Conservation (phyloP, 495 filamentous ascomycete species). For the Hypoxylon intermedium region DNA sequence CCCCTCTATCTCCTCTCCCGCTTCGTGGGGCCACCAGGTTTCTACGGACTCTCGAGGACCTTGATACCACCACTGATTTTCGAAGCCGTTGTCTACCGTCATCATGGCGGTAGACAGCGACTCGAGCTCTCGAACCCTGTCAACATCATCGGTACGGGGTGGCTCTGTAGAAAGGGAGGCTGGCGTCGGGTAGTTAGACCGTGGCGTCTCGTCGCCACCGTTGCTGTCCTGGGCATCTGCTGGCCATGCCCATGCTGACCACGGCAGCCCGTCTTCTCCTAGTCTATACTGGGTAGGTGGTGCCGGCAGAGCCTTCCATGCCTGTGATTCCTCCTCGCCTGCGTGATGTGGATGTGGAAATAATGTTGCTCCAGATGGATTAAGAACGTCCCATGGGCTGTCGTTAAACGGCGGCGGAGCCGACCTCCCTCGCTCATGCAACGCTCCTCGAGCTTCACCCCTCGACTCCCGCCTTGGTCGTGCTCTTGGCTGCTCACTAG, state of each 20-base stretch:
- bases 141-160: slow-evolving; percentile 27
- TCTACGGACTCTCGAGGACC: slow-evolving; percentile 41
- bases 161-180: slow-evolving; percentile 23
- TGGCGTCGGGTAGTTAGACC: slow-evolving; percentile 30
- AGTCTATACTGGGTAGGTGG: slow-evolving; percentile 51
- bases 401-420: slow-evolving; percentile 54
- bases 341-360: slow-evolving; percentile 20
- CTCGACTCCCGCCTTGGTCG: slow-evolving; percentile 40
- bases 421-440: slow-evolving; percentile 51
- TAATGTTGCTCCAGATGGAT: slow-evolving; percentile 29
- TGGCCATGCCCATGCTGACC: slow-evolving; percentile 51
- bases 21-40: slow-evolving; percentile 19
- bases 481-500: slow-evolving; percentile 32
- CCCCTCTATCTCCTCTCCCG: slow-evolving; percentile 17
- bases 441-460: slow-evolving; percentile 26
- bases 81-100: slow-evolving; percentile 62
- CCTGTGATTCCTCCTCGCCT: slow-evolving; percentile 23
- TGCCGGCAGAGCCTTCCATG: slow-evolving; percentile 50
- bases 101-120: slow-evolving; percentile 61
- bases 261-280: slow-evolving; percentile 54
- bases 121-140: slow-evolving; percentile 51
- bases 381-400: slow-evolving; percentile 50
- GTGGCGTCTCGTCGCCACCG: slow-evolving; percentile 8
- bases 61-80: slow-evolving; percentile 60
- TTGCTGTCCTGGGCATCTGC: slow-evolving; percentile 16